A percentile compares a stretch with the other conserved stretches of the same genome.
Conservation (phyloP, 2,329 filamentous ascomycete genomes). For the Sporothrix mexicana region DNA sequence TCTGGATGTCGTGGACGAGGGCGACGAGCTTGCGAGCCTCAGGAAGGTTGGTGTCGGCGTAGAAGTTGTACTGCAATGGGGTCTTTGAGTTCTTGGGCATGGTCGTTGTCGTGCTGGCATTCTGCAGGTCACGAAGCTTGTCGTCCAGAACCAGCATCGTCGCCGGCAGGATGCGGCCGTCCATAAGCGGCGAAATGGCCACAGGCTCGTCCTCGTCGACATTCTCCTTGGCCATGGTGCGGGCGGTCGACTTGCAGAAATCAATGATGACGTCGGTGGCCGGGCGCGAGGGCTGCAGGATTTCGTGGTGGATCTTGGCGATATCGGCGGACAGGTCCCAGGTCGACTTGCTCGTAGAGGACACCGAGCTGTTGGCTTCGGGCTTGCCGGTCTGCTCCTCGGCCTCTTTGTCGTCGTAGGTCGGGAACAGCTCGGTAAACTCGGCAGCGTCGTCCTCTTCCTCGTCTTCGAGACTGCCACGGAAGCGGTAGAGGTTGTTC, state of each 20-base stretch:
- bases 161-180: constrained; percentile 67
- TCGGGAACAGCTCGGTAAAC: constrained; percentile 81
- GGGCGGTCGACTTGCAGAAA: constrained; percentile 53
- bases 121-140: constrained; percentile 49
- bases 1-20: constrained; percentile 71
- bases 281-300: constrained; percentile 55
- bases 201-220: constrained; percentile 26
- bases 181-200: constrained; percentile 46
- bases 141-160: constrained; percentile 70
- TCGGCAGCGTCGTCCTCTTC: constrained; percentile 76
- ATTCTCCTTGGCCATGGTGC: constrained; percentile 44
- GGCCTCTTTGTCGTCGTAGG: constrained; percentile 58
- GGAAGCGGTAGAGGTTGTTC: constrained; percentile 81
- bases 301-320: constrained; percentile 63
- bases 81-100: constrained; percentile 41
- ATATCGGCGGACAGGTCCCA: constrained; percentile 66
- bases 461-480: constrained; percentile 76
- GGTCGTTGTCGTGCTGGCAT: constrained; percentile 31
- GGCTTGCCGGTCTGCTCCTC: constrained; percentile 35
- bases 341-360: constrained; percentile 42
- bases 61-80: constrained; percentile 76
- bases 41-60: constrained; percentile 76
- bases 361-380: background rate
- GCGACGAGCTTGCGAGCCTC: constrained; percentile 76
- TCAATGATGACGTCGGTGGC: constrained; percentile 51